Evolutionary conservation across 2,329 filamentous ascomycete species (phyloP), one percentile per base, ranked within the genome.

Genomic region (Tympanopsis confertula): DNA sequence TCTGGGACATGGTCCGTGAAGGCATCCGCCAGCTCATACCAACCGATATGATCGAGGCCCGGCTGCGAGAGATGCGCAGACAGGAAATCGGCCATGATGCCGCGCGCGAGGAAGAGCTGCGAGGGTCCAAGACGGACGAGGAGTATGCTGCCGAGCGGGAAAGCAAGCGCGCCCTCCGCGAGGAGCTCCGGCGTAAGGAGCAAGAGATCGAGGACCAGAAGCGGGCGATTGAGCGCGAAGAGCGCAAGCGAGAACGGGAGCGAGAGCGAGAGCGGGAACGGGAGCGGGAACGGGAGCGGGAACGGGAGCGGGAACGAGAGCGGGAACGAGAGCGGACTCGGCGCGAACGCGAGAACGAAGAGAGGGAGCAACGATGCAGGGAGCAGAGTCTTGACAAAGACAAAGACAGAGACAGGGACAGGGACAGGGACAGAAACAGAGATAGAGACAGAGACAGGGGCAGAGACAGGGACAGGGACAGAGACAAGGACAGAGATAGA

Each of bases 81-180:
- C 66, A 67, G 13, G 81, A 86, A 41, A 72, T 88, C 43, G 84
- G 84, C 19, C 68, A 74, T 30, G 80, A 83, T 39, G 73, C 69
- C 2, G 82, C 83, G 3, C 68, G 69, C 19, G 71, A 74, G 15
- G 84, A 89, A 53, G 63, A 73, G 30, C 45, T 61, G 7, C 74
- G 71, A 38, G 84, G 84, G 14, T 65, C 72, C 35, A 87, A 84
- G 55, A 82, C 77, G 1, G 83, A 89, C 46, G 74, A 79, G 39
- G 77, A 82, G 36, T 89, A 87, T 54, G 77, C 73, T 1, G 69
- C 69, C 65, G 22, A 71, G 22, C 65, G 68, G 5, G 72, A 78
- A 39, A 72, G 82, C 10, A 74, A 79, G 43, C 68, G 68, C 22
- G 63, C 22, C 7, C 22, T 77, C 7, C 68, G 77, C 39, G 71